Conservation (phyloP, 2,329 filamentous ascomycete genomes). For the Xylariaceae sp. region DNA sequence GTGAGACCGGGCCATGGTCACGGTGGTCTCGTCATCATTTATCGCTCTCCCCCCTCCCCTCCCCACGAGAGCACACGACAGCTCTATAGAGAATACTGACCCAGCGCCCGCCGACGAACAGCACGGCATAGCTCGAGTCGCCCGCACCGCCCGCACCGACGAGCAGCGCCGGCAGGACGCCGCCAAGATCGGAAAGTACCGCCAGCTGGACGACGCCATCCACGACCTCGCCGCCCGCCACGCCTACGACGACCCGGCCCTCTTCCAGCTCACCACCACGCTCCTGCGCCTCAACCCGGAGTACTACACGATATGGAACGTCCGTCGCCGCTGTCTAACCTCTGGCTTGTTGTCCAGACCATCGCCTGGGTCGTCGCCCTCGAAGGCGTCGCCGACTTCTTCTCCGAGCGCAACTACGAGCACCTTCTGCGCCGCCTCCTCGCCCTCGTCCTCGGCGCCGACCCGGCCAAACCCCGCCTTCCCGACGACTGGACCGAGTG, state of each 20-base stretch:
- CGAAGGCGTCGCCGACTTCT: slow-evolving; percentile 52
- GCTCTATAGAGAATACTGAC: neutral
- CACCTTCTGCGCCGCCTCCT: slow-evolving; percentile 61
- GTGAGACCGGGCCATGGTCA: neutral
- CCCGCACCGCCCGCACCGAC: slow-evolving; percentile 56
- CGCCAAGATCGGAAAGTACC: slow-evolving; percentile 73
- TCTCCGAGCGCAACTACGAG: slow-evolving; percentile 52
- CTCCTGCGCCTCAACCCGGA: slow-evolving; percentile 76
- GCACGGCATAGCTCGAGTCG: slow-evolving; percentile 79
- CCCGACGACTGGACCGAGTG: slow-evolving; percentile 51
- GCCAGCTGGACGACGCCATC: slow-evolving; percentile 64
- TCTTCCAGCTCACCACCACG: slow-evolving; percentile 66
- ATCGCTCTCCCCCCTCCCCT: neutral
- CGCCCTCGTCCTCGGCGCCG: slow-evolving; percentile 48
- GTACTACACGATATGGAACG: slow-evolving; percentile 90
- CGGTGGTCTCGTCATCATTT: neutral
- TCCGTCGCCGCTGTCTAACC: slow-evolving; percentile 68
- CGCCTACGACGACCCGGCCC: slow-evolving; percentile 46
- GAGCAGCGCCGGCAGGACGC: slow-evolving; percentile 68
- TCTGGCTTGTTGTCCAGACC: slow-evolving; percentile 54
- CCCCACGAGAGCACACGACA: neutral
- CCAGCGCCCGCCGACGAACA: slow-evolving; percentile 34
- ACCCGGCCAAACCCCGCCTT: slow-evolving; percentile 44
- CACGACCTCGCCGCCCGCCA: slow-evolving; percentile 53
- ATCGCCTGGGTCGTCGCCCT: slow-evolving; percentile 43